Evolutionary conservation across 1,284 basidiomycete species (phyloP).

Genomic region (Cutaneotrichosporon spelunceum): DNA sequence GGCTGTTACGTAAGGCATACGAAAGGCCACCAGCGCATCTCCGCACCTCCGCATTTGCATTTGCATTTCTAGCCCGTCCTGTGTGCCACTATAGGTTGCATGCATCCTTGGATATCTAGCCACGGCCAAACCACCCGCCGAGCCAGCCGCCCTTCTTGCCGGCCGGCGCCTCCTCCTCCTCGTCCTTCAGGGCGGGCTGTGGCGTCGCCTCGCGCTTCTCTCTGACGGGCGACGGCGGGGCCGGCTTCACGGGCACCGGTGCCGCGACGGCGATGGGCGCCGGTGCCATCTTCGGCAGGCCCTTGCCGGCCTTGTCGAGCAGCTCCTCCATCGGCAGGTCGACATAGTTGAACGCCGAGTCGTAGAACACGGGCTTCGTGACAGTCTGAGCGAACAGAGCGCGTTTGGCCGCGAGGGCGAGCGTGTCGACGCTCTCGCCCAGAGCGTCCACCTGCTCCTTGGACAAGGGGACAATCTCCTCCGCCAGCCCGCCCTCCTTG

Average conservation of each 20-base stretch:
- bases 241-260: conserved; percentile 14
- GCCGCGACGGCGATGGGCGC: conserved; percentile 24
- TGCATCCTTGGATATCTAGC: conserved; percentile 4
- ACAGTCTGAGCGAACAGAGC: conserved; percentile 77
- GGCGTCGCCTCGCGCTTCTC: conserved; percentile 39
- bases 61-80: background rate
- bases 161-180: conserved; percentile 23
- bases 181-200: conserved; percentile 19
- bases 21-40: background rate
- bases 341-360: conserved; percentile 90
- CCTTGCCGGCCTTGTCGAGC: conserved; percentile 65
- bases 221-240: background rate
- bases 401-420: conserved; percentile 63
- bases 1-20: background rate
- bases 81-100: background rate
- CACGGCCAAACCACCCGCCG: conserved; percentile 49
- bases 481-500: conserved; percentile 32
- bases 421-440: conserved; percentile 56
- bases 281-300: conserved; percentile 16
- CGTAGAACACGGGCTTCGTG: conserved; percentile 85
- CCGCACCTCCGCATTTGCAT: background rate
- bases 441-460: conserved; percentile 56
- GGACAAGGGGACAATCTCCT: conserved; percentile 35
- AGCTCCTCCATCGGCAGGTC: conserved; percentile 76
- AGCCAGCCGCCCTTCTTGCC: conserved; percentile 43